Base-by-base conservation (phyloP, 352 stramenopile genomes). In the Aphanomyces invadans region DNA sequence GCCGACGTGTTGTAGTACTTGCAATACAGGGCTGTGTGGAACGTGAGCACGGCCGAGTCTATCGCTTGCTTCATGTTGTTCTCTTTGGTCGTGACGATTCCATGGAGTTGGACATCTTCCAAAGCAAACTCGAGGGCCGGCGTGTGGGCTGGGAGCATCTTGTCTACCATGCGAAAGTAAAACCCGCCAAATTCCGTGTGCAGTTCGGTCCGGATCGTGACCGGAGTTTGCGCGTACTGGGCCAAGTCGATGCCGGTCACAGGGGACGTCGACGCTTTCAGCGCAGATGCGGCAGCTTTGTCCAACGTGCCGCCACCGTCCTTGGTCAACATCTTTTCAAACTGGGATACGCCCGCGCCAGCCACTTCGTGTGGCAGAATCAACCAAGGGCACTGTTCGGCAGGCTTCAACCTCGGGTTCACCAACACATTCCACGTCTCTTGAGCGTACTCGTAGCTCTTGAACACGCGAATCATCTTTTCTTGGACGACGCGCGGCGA, bases 1-100 rank as follows among this genome's bases (percentile, higher is more conserved):
- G 78, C 78, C 31, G 76, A 90, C 0, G 73, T 73, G 72, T 95
- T 95, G 80, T 90, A 95, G 62, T 95, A 95, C 69, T 93, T 94
- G 73, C 85, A 84, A 62, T 95, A 93, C 33, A 93, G 62, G 25
- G 87, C 79, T 65, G 90, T 90, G 62, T 77, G 88, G 49, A 93
- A 69, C 66, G 87, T 90, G 5, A 72, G 79, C 7, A 91, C 71
- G 28, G 83, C 86, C 53, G 79, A 90, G 49, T 84, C 88, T 63
- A 89, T 81, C 12, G 56, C 21, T 57, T 21, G 75, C 19, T 66
- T 71, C 32, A 44, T n/a, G 9, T 60, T 72, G 5, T 79, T 80
- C 60, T 95, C 86, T 80, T 83, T 92, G 44, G 85, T 59, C 1
- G 75, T 83, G 19, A 89, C 80, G 45, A 88, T 91, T 0, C 76